These are phyloP conservation scores for Durio zibethinus DNA, from an alignment of 345 rosid species.

Conservation along the genomic window DNA sequence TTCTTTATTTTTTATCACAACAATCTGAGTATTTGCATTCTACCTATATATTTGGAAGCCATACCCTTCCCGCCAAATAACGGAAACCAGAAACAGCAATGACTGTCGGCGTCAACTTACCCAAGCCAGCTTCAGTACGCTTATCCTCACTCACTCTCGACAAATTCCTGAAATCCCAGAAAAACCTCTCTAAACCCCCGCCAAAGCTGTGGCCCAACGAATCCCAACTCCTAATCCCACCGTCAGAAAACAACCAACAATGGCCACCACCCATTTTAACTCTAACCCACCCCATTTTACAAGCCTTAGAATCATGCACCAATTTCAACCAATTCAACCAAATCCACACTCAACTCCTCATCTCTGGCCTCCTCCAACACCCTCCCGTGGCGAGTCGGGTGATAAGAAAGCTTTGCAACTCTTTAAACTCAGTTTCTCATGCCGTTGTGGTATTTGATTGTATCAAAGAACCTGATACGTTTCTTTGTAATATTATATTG, in stretches of 20 bases:
- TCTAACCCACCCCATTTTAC: no score
- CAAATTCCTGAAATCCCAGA: conserved; percentile 39
- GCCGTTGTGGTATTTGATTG: conserved; percentile 41
- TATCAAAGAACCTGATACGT: conserved; percentile 51
- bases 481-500: conserved; percentile 55
- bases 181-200: conserved; percentile 38
- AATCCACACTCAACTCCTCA: conserved; percentile 40
- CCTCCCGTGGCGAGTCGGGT: conserved; percentile 32
- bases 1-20: no score
- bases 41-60: not conserved
- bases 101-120: conserved; percentile 7
- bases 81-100: conserved; percentile 9
- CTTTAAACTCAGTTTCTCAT: conserved; percentile 33
- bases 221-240: conserved; percentile 12
- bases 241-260: not conserved
- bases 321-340: conserved; percentile 34
- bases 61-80: not conserved
- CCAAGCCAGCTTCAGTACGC: conserved; percentile 2
- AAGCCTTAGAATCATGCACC: conserved; percentile 33
- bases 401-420: conserved; percentile 42
- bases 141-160: conserved; percentile 28
- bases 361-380: conserved; percentile 36
- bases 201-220: conserved; percentile 40
- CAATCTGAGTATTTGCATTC: not conserved
- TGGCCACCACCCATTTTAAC: conserved; percentile 4